A percentile compares a stretch with the other conserved stretches of the same genome.
Evolutionary conservation across 805 yeast genomes (phyloP).

Genomic region (Komagataella populi): DNA sequence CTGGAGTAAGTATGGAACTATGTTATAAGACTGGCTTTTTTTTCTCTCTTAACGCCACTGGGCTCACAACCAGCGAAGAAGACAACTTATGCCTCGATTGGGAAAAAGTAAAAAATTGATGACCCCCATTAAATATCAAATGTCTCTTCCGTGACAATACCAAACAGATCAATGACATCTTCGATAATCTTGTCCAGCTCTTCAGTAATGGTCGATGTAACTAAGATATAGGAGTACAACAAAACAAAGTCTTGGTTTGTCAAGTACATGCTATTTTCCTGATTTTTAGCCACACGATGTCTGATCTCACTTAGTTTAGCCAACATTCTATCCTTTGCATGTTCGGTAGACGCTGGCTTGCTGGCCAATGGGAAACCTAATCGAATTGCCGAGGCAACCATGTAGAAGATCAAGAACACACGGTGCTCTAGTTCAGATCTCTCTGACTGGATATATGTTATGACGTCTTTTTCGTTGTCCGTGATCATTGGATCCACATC

Average conservation of each 20-base stretch:
- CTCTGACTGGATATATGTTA: constrained; percentile 40
- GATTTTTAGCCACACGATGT: constrained; percentile 15
- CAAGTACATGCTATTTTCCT: constrained; percentile 13
- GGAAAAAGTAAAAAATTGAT: background rate
- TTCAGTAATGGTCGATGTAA: constrained; percentile 50
- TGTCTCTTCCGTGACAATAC: constrained; percentile 51
- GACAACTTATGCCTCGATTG: background rate
- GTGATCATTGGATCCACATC: constrained; percentile 43
- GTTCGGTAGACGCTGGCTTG: constrained; percentile 65
- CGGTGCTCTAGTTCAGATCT: constrained; percentile 59
- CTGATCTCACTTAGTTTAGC: constrained; percentile 51
- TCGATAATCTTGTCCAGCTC: constrained; percentile 48
- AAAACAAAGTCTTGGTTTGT: constrained; percentile 66
- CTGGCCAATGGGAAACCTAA: constrained; percentile 69
- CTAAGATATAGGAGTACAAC: constrained; percentile 62
- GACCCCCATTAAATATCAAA: constrained; percentile 24
- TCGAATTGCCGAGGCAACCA: constrained; percentile 63
- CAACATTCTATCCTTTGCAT: constrained; percentile 57
- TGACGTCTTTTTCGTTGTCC: constrained; percentile 38
- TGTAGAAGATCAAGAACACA: constrained; percentile 63
- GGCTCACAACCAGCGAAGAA: background rate
- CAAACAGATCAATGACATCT: constrained; percentile 44
- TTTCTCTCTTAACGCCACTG: background rate
- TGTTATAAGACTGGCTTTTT: background rate
- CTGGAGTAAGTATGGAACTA: background rate